Conservation (phyloP, 805 yeast species). For the Brettanomyces naardenensis region DNA sequence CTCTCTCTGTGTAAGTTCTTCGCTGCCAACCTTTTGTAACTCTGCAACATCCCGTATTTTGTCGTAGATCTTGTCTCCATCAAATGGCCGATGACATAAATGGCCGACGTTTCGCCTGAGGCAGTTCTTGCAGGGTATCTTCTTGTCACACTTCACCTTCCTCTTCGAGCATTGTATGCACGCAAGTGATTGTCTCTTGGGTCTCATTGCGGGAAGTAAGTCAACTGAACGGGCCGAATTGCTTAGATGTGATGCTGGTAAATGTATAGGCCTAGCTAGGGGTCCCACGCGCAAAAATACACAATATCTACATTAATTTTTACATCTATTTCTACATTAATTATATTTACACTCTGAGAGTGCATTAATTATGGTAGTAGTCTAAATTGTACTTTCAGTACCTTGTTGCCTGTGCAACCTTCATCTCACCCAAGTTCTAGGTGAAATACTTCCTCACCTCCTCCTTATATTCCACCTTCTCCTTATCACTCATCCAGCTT, state of each 20-base stretch:
- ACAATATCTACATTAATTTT: background rate
- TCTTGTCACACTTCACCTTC: slow-evolving; percentile 20
- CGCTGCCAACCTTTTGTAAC: too few species aligned
- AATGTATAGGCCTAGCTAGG: too few species aligned
- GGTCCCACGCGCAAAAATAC: too few species aligned
- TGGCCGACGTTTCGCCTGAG: slow-evolving; percentile 11
- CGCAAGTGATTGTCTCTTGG: slow-evolving; percentile 6
- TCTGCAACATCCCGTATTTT: background rate
- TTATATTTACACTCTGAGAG: too few species aligned
- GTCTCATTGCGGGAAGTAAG: background rate
- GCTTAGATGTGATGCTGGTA: too few species aligned
- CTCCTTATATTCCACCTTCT: slow-evolving; percentile 11
- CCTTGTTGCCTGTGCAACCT: too few species aligned
- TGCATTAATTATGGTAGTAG: too few species aligned
- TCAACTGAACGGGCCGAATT: too few species aligned
- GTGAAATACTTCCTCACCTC: slow-evolving; percentile 4
- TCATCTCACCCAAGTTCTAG: too few species aligned
- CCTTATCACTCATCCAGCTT: slow-evolving; percentile 20
- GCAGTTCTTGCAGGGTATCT: slow-evolving; percentile 18
- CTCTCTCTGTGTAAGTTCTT: too few species aligned
- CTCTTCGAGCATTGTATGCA: slow-evolving; percentile 17
- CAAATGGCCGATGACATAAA: slow-evolving; percentile 11
- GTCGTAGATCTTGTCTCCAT: background rate
- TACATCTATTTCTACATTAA: too few species aligned
- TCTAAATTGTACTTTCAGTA: too few species aligned